Evolutionary conservation across 768 basidiomycete genomes (phyloP).

Genomic region (Mrakia frigida): DNA sequence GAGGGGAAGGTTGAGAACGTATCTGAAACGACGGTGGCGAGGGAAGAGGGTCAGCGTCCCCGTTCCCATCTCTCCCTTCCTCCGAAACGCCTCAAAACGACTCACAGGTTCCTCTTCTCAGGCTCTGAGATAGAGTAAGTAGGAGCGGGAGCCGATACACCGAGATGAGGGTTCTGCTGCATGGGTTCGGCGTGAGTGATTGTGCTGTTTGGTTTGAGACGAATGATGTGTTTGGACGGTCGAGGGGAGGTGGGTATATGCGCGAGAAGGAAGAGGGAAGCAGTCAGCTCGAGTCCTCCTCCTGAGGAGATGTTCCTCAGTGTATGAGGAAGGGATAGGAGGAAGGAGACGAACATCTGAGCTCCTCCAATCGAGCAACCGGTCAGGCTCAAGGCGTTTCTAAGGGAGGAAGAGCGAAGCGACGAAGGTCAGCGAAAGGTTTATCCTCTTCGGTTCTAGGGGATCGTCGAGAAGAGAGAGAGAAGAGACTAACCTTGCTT

Average conservation of each 20-base stretch:
- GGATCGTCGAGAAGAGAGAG: not conserved
- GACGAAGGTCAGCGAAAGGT: not conserved
- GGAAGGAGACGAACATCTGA: constrained; percentile 13
- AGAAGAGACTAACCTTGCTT: constrained; percentile 14
- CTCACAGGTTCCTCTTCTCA: constrained; percentile 29
- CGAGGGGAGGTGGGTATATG: not conserved
- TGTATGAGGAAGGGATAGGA: not conserved
- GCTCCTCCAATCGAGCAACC: not conserved
- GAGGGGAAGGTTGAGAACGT: constrained; percentile 30
- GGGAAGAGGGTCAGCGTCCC: not conserved
- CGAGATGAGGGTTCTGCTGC: not conserved
- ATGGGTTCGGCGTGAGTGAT: constrained; percentile 14
- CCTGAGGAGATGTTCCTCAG: not conserved
- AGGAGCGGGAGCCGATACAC: not conserved
- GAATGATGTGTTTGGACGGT: not conserved
- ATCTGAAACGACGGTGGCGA: constrained; percentile 7
- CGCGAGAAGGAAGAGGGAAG: not conserved
- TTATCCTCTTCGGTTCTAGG: too few species aligned
- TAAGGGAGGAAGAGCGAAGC: not conserved
- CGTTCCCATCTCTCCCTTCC: too few species aligned
- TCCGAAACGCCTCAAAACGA: not conserved
- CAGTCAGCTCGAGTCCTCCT: not conserved
- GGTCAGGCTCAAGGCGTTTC: constrained; percentile 12
- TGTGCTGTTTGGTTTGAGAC: constrained; percentile 2
- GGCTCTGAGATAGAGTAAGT: not conserved